These are phyloP conservation scores for Thoreauomyces humboldtii DNA, from an alignment of 192 early-diverging fungal genomes.

Conservation along the genomic window DNA sequence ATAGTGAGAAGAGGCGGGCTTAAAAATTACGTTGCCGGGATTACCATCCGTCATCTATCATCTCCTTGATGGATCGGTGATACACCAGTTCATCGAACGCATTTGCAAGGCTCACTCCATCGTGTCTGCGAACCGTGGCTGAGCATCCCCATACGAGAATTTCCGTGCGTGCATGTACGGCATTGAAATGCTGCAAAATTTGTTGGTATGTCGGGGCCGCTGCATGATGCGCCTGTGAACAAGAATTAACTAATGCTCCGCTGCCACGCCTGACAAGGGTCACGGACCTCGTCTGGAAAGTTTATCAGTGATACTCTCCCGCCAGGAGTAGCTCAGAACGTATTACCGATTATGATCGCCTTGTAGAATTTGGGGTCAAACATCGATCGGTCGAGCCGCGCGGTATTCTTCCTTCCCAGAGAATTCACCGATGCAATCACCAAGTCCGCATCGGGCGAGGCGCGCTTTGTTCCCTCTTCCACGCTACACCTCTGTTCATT, in stretches of 20 bases:
- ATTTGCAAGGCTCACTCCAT: constrained; percentile 63
- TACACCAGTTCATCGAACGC: constrained; percentile 80
- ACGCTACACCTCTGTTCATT: constrained; percentile 23
- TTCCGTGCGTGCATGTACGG: constrained; percentile 38
- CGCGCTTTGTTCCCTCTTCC: constrained; percentile 46
- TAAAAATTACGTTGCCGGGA: constrained; percentile 6
- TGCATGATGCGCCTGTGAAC: constrained; percentile 82
- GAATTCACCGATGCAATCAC: constrained; percentile 53
- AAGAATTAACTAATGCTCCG: neutral
- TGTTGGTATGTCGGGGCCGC: constrained; percentile 70
- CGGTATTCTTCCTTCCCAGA: constrained; percentile 15
- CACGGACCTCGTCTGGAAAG: constrained; percentile 5
- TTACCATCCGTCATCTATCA: constrained; percentile 82
- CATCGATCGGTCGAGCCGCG: constrained; percentile 45
- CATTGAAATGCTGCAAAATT: constrained; percentile 71
- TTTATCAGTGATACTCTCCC: too few species aligned
- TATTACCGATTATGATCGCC: constrained; percentile 82
- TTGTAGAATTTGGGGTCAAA: constrained; percentile 82
- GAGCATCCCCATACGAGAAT: constrained; percentile 91
- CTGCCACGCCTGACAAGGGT: neutral
- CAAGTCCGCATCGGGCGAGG: constrained; percentile 63
- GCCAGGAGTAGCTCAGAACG: neutral
- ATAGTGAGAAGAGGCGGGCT: constrained; percentile 4
- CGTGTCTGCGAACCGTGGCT: constrained; percentile 82
- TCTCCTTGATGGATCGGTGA: constrained; percentile 68